Conservation (phyloP, 2,329 filamentous ascomycete genomes). For the Pestalotiopsis sp. region DNA sequence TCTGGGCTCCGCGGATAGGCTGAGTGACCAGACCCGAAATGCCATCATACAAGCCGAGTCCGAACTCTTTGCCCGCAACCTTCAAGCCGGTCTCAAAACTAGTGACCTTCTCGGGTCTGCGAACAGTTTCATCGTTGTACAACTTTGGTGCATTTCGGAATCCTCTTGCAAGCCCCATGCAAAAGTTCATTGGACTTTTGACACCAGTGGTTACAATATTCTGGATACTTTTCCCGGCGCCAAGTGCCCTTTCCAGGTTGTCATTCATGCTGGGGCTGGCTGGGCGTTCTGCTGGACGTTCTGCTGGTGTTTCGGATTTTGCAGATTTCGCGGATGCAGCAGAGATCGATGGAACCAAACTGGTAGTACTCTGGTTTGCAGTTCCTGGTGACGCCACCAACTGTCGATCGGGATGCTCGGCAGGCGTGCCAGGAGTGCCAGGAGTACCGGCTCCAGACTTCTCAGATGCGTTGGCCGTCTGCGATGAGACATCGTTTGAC, state of each 20-base stretch:
- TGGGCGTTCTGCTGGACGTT: neutral
- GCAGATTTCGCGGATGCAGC: slow-evolving; percentile 8
- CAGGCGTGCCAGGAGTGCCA: neutral
- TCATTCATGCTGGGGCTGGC: slow-evolving; percentile 29
- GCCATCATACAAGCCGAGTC: slow-evolving; percentile 78
- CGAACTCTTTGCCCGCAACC: slow-evolving; percentile 78
- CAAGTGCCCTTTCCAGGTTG: slow-evolving; percentile 59
- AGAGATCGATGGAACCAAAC: slow-evolving; percentile 4
- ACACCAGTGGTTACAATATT: slow-evolving; percentile 76
- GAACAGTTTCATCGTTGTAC: slow-evolving; percentile 82
- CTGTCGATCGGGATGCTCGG: neutral
- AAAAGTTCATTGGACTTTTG: slow-evolving; percentile 83
- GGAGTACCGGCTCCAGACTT: neutral
- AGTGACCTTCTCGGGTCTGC: slow-evolving; percentile 78
- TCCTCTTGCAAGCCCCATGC: slow-evolving; percentile 78
- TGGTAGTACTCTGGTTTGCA: slow-evolving; percentile 8
- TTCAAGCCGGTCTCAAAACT: slow-evolving; percentile 74
- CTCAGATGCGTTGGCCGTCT: neutral
- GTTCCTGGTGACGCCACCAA: neutral
- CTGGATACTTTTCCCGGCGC: slow-evolving; percentile 67
- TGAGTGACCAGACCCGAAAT: slow-evolving; percentile 81
- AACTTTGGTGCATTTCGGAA: slow-evolving; percentile 86
- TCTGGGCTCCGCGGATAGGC: slow-evolving; percentile 68
- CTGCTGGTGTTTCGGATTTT: slow-evolving; percentile 1
- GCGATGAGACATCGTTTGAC: slow-evolving; percentile 6